These are phyloP conservation scores for Phyllosticta ampelicida DNA, from an alignment of 2,329 filamentous ascomycete genomes.

Conservation along the genomic window DNA sequence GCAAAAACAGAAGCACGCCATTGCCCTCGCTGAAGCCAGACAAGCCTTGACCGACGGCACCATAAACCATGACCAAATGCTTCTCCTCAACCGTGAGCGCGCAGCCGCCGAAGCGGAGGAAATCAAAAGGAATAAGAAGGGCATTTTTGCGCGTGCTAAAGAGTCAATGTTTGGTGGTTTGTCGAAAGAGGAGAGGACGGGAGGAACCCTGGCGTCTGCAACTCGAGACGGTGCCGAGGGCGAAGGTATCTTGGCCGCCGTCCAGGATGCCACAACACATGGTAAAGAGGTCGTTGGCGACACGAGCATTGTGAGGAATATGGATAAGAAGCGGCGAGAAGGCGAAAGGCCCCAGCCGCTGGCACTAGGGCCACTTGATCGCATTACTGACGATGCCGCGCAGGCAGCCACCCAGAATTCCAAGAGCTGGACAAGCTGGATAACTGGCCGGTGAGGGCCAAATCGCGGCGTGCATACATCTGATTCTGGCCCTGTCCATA, in stretches of 20 bases:
- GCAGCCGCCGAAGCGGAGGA: conserved; percentile 49
- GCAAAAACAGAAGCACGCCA: conserved; percentile 36
- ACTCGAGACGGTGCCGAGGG: not conserved
- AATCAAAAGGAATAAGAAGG: conserved; percentile 23
- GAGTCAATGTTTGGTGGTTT: conserved; percentile 23
- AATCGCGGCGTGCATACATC: conserved; percentile 16
- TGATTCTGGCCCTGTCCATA: not conserved
- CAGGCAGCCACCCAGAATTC: conserved; percentile 25
- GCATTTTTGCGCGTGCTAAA: conserved; percentile 24
- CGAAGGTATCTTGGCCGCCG: not conserved
- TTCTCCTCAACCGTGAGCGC: conserved; percentile 47
- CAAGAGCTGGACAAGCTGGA: conserved; percentile 38
- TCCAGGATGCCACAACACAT: not conserved
- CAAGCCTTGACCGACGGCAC: conserved; percentile 31
- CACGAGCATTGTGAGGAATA: conserved; percentile 21
- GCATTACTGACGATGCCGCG: conserved; percentile 31
- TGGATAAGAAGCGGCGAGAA: conserved; percentile 21
- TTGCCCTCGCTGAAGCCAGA: conserved; percentile 34
- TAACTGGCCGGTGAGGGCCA: conserved; percentile 24
- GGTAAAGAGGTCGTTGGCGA: conserved; percentile 8
- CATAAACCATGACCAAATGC: conserved; percentile 41
- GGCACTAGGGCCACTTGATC: conserved; percentile 38
- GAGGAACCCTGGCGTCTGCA: conserved; percentile 23
- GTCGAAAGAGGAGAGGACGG: conserved; percentile 27
- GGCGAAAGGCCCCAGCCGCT: conserved; percentile 23